Evolutionary conservation across 345 rosid species (phyloP).

Genomic region (Salix exigua): DNA sequence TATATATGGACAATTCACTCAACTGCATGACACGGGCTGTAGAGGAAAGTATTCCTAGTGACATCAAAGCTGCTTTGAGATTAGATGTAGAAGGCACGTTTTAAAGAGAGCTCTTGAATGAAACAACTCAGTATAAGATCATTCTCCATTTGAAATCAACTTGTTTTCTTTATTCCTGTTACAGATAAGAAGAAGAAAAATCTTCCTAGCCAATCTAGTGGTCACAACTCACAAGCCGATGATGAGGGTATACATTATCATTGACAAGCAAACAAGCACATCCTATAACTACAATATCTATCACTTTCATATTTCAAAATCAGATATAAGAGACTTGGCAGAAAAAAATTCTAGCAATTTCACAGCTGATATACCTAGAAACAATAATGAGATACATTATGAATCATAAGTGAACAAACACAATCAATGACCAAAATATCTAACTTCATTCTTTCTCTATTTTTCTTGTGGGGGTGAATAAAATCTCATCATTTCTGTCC

Average conservation of each 20-base stretch:
- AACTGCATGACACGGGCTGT: not conserved
- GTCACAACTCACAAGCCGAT: not conserved
- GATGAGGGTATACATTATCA: not conserved
- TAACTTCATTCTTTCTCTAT: not conserved
- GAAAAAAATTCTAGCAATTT: not conserved
- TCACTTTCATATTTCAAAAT: not conserved
- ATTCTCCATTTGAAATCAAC: no score
- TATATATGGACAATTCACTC: constrained; percentile 7
- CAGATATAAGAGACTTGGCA: not conserved
- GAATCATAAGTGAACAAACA: not conserved
- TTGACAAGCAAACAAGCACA: not conserved
- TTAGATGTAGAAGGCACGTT: no score
- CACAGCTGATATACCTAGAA: not conserved
- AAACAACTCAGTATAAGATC: no score
- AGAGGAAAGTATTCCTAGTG: not conserved
- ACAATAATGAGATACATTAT: not conserved
- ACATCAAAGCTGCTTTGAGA: constrained; percentile 1
- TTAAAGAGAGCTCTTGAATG: no score
- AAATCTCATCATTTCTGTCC: not conserved
- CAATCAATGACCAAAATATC: not conserved
- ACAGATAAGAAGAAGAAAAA: no score
- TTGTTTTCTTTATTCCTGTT: no score
- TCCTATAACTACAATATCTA: not conserved
- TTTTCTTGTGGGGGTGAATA: not conserved
- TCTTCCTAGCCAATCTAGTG: no score